Evolutionary conservation across 2,329 filamentous ascomycete species (phyloP), one percentile per base, ranked within the genome.

Genomic region (Alternaria sp.): DNA sequence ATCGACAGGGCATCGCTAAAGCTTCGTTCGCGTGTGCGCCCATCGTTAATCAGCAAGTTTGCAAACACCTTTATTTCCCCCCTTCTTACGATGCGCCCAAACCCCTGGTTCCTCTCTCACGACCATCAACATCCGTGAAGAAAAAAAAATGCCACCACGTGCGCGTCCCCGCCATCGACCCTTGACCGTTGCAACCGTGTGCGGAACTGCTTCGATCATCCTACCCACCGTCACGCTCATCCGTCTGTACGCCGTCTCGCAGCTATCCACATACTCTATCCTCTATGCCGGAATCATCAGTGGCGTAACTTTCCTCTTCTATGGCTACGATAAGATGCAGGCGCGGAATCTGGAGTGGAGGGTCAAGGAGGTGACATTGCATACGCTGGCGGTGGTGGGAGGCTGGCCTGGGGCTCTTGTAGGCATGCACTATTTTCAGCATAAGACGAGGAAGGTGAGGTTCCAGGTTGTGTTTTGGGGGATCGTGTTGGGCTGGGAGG

Each of bases 181-280:
- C 11, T 58, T 71, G 37, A 73, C 72, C 0, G 5, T 62, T 21
- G 68, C 71, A 21, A 74, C 73, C 8, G 29, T 61, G 6, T 60
- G 63, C 5, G 74, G 73, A 10, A 46, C 62, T 7, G 53, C 56
- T 14, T 69, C 72, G 3, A 59, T 89, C 81, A 24, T 86, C 74
- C 51, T 90, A 82, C 56, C 85, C 81, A 36, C 86, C 80, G 21
- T 86, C 82, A 62, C 82, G 78, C 58, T 84, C 79, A 9, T 82
- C 75, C 56, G 77, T 73, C 49, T 72, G 5, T 67, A 65, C 53
- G 34, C 55, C 9, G 24, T 46, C 42, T 62, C 68, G 34, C 60
- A 59, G 2, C 67, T 58, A 6, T 45, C 68, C 0, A 9, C 67
- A 0, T 44, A 66, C 3, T 66, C 69, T 0, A 7, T 67, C 17